Percentiles rank a stretch among this genome's conserved stretches.
Conservation (phyloP, 2,329 filamentous ascomycete species). For the Pyricularia pennisetigena region DNA sequence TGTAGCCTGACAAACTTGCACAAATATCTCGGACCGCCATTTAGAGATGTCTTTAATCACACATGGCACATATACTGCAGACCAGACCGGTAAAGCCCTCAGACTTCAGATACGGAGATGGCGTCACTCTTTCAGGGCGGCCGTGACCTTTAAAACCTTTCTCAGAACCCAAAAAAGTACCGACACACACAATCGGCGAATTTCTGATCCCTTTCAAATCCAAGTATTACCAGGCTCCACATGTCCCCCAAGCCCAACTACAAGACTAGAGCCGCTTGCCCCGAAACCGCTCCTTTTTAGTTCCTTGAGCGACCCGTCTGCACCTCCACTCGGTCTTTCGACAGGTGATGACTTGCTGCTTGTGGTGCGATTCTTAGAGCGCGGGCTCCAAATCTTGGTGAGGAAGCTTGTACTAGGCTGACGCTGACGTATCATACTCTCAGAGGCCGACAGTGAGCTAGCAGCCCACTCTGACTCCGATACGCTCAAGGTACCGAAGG, state of each 20-base stretch:
- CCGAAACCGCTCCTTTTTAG: not conserved
- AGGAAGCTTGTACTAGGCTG: conserved; percentile 1
- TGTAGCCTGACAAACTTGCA: not conserved
- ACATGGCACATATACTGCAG: not conserved
- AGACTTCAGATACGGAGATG: too few species aligned
- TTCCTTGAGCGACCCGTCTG: not conserved
- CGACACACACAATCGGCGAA: not conserved
- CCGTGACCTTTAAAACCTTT: not conserved
- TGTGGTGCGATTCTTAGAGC: not conserved
- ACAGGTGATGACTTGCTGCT: not conserved
- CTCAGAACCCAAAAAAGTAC: not conserved
- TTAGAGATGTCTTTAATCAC: not conserved
- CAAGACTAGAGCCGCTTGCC: not conserved
- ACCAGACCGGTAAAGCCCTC: too few species aligned
- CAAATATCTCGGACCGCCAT: not conserved
- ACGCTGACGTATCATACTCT: not conserved
- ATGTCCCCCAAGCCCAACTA: conserved; percentile 3
- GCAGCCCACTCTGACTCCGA: conserved; percentile 2
- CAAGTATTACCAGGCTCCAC: not conserved
- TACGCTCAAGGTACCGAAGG: not conserved
- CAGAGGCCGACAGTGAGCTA: not conserved
- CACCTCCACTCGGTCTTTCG: not conserved
- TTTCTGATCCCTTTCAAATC: not conserved
- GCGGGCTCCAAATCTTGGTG: conserved; percentile 4
- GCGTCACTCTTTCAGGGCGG: too few species aligned